Base-by-base conservation (phyloP, 108 stramenopile species). In the Stephanodiscus triporus region DNA sequence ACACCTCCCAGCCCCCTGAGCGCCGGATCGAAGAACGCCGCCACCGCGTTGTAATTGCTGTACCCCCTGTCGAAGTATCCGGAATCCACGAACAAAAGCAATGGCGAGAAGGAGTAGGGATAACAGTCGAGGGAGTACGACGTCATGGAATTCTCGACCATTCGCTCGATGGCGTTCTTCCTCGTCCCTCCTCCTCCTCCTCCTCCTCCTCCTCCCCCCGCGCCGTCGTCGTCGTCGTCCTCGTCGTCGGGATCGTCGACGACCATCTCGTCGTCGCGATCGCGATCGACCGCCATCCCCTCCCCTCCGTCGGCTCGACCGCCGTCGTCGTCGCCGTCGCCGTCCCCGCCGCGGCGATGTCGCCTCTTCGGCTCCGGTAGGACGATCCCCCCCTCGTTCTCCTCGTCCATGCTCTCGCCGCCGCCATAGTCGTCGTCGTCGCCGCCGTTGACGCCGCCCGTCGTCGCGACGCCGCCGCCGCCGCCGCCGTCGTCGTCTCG, bases 61-160 rank as follows among this genome's bases (percentile, higher is more conserved):
- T 85, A 75, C 19, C 84, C 84, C 65, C 37, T 62, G 56, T 85
- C 84, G 40, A 85, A 85, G 43, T 85, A 85, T 1, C 48, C 54
- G 32, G 37, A 5, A 0, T 34, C 42, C 6, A 77, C 53, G 34
- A 85, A 85, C 7, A 85, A 61, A 16, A 85, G 58, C 6, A 85
- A 53, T 7, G 84, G 84, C 9, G 84, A 85, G 51, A 85, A 85
- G 37, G 80, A 58, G 75, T 85, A 85, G 20, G 84, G 84, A 75
- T 85, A 85, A 27, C 81, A 82, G 55, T 85, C 84, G 19, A 85
- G 78, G 34, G 66, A 66, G 63, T 78, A 69, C 19, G 45, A 37
- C 2, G 66, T 32, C 22, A 66, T 22, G 9, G 60, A 51, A 43
- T 63, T 16, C 5, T 62, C 30, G 20, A 72, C 24, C 71, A 72